phyloP scores from a whole-genome alignment of 2,329 filamentous ascomycete species.

The Botrytis deweyae region DNA sequence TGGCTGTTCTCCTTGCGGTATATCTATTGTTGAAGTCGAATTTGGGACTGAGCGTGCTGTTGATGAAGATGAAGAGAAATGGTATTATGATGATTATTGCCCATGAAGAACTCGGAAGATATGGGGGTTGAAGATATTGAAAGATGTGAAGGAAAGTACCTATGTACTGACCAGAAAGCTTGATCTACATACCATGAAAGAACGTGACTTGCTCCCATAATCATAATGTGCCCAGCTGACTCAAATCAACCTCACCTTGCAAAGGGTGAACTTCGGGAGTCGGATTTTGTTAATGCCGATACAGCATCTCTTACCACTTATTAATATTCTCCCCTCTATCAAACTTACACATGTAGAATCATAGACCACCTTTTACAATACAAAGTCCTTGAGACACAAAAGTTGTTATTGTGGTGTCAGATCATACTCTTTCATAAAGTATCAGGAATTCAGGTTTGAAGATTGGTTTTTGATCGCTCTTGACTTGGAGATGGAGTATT shows the following conservation, averaged over 20 bases:
- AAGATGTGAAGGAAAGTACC: neutral
- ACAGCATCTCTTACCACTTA: neutral
- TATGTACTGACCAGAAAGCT: neutral
- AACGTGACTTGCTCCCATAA: neutral
- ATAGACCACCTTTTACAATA: neutral
- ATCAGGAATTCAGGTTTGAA: neutral
- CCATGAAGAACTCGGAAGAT: fast-evolving
- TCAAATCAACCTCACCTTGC: neutral
- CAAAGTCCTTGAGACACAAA: neutral
- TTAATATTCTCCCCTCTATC: neutral
- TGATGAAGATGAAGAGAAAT: neutral
- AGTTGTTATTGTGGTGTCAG: neutral
- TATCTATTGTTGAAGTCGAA: neutral
- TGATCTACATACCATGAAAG: neutral
- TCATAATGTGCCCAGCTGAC: neutral
- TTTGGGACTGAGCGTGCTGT: neutral
- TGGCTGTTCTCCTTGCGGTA: fast-evolving
- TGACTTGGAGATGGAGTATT: neutral
- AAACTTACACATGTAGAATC: neutral
- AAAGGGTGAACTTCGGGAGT: neutral
- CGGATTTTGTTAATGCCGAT: neutral
- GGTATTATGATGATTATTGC: fast-evolving
- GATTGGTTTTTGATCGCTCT: neutral
- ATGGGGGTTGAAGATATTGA: neutral
- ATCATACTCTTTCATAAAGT: neutral